Evolutionary conservation across 2,329 filamentous ascomycete genomes (phyloP).

Genomic region (Penicillium sp.): DNA sequence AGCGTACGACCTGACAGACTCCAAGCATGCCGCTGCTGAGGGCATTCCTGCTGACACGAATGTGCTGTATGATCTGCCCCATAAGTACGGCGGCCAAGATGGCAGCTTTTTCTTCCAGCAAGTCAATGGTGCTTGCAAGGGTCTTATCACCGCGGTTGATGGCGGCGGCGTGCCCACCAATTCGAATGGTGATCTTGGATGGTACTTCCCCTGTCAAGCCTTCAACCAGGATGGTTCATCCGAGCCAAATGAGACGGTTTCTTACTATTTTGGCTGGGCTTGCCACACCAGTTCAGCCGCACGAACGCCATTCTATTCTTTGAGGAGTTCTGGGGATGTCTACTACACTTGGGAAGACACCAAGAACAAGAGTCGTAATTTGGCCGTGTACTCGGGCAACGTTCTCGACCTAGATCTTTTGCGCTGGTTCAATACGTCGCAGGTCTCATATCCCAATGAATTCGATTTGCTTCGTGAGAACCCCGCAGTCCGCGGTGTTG

Average conservation of each 20-base stretch:
- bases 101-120: conserved; percentile 98
- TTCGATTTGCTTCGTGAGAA: conserved; percentile 79
- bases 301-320: conserved; percentile 72
- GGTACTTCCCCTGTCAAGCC: conserved; percentile 92
- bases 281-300: conserved; percentile 76
- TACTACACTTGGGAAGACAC: conserved; percentile 97
- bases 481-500: conserved; percentile 71
- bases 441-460: conserved; percentile 71
- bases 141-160: conserved; percentile 68
- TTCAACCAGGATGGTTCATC: conserved; percentile 93
- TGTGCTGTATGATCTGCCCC: conserved; percentile 79
- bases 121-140: conserved; percentile 96
- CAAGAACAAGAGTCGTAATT: conserved; percentile 80
- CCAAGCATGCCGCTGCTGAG: conserved; percentile 73
- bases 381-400: conserved; percentile 90
- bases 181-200: conserved; percentile 70
- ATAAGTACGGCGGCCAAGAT: conserved; percentile 82
- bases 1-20: conserved; percentile 78
- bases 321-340: conserved; percentile 74
- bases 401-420: conserved; percentile 88
- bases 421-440: conserved; percentile 80
- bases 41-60: conserved; percentile 75
- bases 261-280: conserved; percentile 78
- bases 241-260: conserved; percentile 68
- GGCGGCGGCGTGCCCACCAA: conserved; percentile 73